Evolutionary conservation across 2,329 filamentous ascomycete species (phyloP).

Genomic region (Epichloe scottii): DNA sequence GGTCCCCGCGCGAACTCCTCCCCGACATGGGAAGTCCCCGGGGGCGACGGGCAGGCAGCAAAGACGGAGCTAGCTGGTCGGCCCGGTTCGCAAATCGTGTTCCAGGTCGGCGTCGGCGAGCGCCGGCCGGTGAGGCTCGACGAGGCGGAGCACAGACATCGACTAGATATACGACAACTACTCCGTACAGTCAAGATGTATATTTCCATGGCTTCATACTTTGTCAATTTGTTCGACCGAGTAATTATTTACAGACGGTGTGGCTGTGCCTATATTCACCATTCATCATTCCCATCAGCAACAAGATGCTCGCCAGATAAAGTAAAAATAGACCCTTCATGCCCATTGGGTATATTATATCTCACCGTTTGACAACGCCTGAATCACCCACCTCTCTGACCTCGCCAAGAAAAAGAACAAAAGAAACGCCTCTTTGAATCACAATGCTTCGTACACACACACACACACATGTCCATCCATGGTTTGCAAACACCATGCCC

Average conservation of each 20-base stretch:
- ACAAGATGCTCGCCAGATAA: neutral
- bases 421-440: neutral
- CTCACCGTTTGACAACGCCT: neutral
- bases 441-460: neutral
- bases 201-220: neutral
- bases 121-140: no score
- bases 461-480: no score
- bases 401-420: neutral
- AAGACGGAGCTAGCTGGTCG: no score
- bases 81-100: no score
- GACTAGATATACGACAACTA: no score
- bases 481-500: no score
- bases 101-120: no score
- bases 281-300: neutral
- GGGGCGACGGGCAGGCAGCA: no score
- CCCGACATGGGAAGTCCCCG: no score
- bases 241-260: neutral
- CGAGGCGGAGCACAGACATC: no score
- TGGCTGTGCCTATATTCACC: neutral
- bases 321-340: neutral
- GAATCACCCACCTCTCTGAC: neutral
- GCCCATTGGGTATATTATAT: neutral
- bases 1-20: no score
- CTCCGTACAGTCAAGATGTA: neutral
- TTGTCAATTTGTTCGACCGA: neutral